Conservation (phyloP, 768 basidiomycete species). For the Pluteus cervinus region DNA sequence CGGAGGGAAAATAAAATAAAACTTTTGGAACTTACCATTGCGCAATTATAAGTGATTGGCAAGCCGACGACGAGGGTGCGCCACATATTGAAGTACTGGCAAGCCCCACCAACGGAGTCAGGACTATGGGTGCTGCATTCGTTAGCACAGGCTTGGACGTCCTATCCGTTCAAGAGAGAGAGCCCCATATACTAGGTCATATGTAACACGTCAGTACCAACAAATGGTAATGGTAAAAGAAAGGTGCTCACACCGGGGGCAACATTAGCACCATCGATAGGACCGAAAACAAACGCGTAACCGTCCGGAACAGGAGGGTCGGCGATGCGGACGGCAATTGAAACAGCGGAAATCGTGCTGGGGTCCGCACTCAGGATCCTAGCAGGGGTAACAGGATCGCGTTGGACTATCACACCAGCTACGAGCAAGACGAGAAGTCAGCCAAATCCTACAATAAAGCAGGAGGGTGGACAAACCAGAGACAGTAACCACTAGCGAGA, state of each 20-base stretch:
- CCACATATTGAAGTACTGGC: constrained; percentile 49
- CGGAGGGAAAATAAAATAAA: neutral
- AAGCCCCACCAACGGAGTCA: constrained; percentile 35
- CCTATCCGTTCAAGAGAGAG: constrained; percentile 41
- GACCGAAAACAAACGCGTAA: constrained; percentile 36
- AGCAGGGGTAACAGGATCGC: neutral
- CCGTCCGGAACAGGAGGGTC: constrained; percentile 29
- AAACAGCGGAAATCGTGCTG: constrained; percentile 17
- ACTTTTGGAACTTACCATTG: constrained; percentile 28
- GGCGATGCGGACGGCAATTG: constrained; percentile 26
- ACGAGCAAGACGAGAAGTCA: neutral
- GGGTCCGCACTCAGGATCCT: neutral
- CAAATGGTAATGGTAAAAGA: neutral
- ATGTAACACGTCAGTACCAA: neutral
- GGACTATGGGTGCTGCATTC: constrained; percentile 37
- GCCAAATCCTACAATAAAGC: neutral
- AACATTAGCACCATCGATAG: constrained; percentile 39
- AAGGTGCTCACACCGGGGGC: constrained; percentile 34
- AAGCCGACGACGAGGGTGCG: constrained; percentile 36
- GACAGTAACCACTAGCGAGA: neutral
- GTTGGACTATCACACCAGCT: neutral
- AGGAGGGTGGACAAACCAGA: neutral
- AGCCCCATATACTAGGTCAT: constrained; percentile 41
- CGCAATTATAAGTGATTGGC: constrained; percentile 43
- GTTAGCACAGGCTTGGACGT: constrained; percentile 37